Conservation (phyloP, 1,284 basidiomycete species). For the Melampsora abietis-canadensis region DNA sequence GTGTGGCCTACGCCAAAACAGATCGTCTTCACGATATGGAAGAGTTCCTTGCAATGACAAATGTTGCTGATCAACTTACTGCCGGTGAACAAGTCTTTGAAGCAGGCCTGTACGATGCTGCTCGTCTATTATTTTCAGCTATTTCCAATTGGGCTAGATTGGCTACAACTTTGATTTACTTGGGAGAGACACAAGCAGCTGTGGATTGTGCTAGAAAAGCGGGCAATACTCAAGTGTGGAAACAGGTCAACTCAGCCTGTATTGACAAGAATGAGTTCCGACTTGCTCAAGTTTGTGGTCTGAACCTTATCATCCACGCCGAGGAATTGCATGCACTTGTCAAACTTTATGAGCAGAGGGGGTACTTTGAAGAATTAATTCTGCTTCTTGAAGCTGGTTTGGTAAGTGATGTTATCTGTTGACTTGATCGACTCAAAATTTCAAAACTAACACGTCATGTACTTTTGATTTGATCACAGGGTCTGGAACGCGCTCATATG, state of each 20-base stretch:
- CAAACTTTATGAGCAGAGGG: slow-evolving; percentile 80
- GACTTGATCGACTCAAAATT: not conserved
- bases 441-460: not conserved
- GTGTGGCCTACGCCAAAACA: slow-evolving; percentile 94
- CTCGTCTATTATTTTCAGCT: slow-evolving; percentile 89
- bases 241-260: slow-evolving; percentile 98
- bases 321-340: slow-evolving; percentile 83
- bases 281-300: slow-evolving; percentile 94
- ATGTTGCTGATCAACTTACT: slow-evolving; percentile 77
- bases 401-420: slow-evolving; percentile 57
- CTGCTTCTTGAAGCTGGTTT: slow-evolving; percentile 87
- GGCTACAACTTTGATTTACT: slow-evolving; percentile 96
- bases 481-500: slow-evolving; percentile 86
- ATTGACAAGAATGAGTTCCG: slow-evolving; percentile 96
- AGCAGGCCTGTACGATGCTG: slow-evolving; percentile 94
- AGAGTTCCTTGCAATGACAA: slow-evolving; percentile 97
- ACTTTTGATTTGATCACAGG: slow-evolving; percentile 11
- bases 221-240: slow-evolving; percentile 99
- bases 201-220: slow-evolving; percentile 98
- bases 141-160: slow-evolving; percentile 98
- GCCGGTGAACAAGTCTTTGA: slow-evolving; percentile 97
- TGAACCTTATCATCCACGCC: slow-evolving; percentile 90
- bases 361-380: slow-evolving; percentile 92
- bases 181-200: slow-evolving; percentile 95
- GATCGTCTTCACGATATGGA: slow-evolving; percentile 98